Evolutionary conservation across 2,329 filamentous ascomycete genomes (phyloP).

Genomic region (Xylariaceae sp.): DNA sequence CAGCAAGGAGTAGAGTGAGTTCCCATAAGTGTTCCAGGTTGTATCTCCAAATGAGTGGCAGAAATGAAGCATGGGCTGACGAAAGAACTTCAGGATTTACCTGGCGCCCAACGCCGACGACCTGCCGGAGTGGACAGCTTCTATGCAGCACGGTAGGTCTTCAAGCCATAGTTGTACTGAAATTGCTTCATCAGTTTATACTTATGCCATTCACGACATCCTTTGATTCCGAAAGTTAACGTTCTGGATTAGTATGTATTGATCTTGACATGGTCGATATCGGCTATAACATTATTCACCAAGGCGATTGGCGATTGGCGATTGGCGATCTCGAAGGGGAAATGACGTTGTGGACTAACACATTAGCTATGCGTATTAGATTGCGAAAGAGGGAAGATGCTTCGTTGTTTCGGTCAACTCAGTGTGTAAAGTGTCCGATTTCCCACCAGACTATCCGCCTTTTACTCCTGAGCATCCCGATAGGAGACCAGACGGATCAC

Average conservation of each 20-base stretch:
- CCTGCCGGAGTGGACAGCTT: slow-evolving; percentile 34
- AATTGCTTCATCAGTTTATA: too few relatives aligned
- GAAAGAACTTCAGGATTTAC: slow-evolving; percentile 25
- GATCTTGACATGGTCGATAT: too few relatives aligned
- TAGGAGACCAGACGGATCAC: slow-evolving; percentile 34
- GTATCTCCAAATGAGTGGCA: neutral
- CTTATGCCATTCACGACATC: too few relatives aligned
- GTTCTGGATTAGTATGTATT: too few relatives aligned
- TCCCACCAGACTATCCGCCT: slow-evolving; percentile 39
- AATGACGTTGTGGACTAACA: too few relatives aligned
- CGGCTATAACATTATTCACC: too few relatives aligned
- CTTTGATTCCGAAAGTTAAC: too few relatives aligned
- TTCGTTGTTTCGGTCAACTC: slow-evolving; percentile 41
- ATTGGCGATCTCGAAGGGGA: too few relatives aligned
- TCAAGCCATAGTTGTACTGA: too few relatives aligned
- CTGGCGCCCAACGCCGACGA: slow-evolving; percentile 32
- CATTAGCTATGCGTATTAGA: slow-evolving; percentile 8
- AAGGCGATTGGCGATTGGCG: too few relatives aligned
- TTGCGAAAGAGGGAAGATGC: slow-evolving; percentile 42
- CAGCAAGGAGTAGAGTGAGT: slow-evolving; percentile 39
- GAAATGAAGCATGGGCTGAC: neutral
- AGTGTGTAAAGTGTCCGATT: slow-evolving; percentile 38
- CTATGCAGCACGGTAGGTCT: slow-evolving; percentile 34
- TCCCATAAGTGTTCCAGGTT: too few relatives aligned
- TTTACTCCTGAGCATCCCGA: slow-evolving; percentile 36